Base-by-base conservation (phyloP, 2,329 filamentous ascomycete genomes). In the Fusarium chaquense region DNA sequence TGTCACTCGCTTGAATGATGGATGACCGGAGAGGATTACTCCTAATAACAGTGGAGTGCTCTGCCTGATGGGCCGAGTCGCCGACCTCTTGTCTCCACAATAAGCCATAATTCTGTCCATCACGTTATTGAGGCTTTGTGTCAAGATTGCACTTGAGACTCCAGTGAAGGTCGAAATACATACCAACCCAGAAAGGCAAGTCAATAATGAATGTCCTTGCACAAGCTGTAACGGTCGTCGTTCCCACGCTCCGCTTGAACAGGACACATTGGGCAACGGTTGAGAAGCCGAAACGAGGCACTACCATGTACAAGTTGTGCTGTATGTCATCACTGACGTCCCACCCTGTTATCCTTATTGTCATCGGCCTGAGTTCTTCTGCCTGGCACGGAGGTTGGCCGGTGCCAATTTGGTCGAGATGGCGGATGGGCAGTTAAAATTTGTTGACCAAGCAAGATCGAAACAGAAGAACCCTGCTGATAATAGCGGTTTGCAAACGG, bases 241-340 rank as follows among this genome's bases (percentile, higher is more conserved):
- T 55, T 62, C 58, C 43, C 50, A 63, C 45, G 40, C 44, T 67
- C 59, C 58, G 33, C 57, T 62, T 45, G 50, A 60, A 41, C 49
- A 69, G 44, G 52, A 63, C 43, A 56, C 55, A 32, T 44, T 62
- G 53, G 54, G 43, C 57, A 59, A 57, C 67, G 58, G 67, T 58
- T 46, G 41, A 55, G 44, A 57, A 40, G 51, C 50, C 49, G 63
- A 70, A 70, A 68, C 67, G 62, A 56, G 58, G 67, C 63, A 70
- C 51, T 51, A 50, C 38, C 58, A 70, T 51, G 58, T 36, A 66
- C 63, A 70, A 57, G 46, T 68, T 58, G 44, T 59, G 54, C 51
- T 26, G 53, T 70, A 63, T 52, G 67, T 71, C 67, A 68, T 70
- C 58, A 60, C 67, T 68, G 67, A 71, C 63, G 63, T 64, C 67